phyloP scores from a whole-genome alignment of 2,329 filamentous ascomycete genomes.

The Aspergillus brasiliensis region DNA sequence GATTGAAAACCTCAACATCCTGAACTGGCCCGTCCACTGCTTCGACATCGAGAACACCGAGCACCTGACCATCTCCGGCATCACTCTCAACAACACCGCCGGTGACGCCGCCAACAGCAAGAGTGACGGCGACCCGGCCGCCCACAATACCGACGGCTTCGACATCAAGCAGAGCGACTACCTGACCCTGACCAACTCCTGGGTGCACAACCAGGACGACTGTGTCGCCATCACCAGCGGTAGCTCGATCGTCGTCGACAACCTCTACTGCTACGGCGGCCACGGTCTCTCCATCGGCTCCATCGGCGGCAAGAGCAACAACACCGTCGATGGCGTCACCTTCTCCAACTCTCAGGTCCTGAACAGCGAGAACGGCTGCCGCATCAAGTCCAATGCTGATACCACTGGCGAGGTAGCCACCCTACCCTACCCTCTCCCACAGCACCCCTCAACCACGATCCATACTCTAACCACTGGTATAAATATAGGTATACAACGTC shows the following conservation, averaged over 20 bases:
- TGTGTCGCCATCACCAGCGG: slow-evolving; percentile 35
- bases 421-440: neutral
- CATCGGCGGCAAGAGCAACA: slow-evolving; percentile 53
- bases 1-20: slow-evolving; percentile 42
- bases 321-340: slow-evolving; percentile 55
- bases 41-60: slow-evolving; percentile 40
- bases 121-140: slow-evolving; percentile 37
- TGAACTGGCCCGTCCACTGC: slow-evolving; percentile 46
- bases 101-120: slow-evolving; percentile 39
- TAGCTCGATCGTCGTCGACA: slow-evolving; percentile 27
- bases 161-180: slow-evolving; percentile 50
- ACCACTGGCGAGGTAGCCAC: slow-evolving; percentile 35
- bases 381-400: slow-evolving; percentile 45
- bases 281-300: slow-evolving; percentile 39
- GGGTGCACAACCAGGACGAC: slow-evolving; percentile 49
- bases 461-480: neutral
- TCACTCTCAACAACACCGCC: slow-evolving; percentile 45
- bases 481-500: slow-evolving; percentile 39
- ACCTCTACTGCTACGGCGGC: slow-evolving; percentile 42
- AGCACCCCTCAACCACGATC: neutral
- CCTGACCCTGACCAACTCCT: slow-evolving; percentile 48
- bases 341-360: slow-evolving; percentile 54
- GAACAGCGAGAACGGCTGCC: slow-evolving; percentile 44
- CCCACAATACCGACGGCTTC: slow-evolving; percentile 54
- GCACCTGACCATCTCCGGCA: slow-evolving; percentile 38